Conservation (phyloP, 495 filamentous ascomycete genomes). For the Cairneyella variabilis region DNA sequence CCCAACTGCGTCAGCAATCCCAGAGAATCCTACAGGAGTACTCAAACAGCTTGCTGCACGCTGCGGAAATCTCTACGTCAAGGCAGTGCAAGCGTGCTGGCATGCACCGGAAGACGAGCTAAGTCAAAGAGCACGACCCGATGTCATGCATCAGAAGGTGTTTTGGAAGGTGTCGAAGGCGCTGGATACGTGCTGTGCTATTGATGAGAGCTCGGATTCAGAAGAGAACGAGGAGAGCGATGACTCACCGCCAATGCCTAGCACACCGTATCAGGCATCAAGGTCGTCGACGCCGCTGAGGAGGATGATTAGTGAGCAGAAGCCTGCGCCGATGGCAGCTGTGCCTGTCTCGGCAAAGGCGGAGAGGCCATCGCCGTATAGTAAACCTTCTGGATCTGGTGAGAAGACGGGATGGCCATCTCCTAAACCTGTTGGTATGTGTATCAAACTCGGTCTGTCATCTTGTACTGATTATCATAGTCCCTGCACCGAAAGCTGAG, state of each 20-base stretch:
- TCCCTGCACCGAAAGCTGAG: conserved; percentile 18
- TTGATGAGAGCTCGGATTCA: conserved; percentile 29
- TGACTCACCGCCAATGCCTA: conserved; percentile 16
- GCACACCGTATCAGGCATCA: conserved; percentile 8
- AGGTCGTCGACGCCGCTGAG: conserved; percentile 7
- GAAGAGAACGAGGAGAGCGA: conserved; percentile 20
- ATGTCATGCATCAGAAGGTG: conserved; percentile 36
- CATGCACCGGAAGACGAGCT: conserved; percentile 67
- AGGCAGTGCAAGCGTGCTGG: conserved; percentile 76
- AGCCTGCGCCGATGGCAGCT: conserved; percentile 3
- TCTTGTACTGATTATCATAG: conserved; percentile 16
- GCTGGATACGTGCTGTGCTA: conserved; percentile 35
- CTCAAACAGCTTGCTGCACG: conserved; percentile 63
- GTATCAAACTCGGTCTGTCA: background rate
- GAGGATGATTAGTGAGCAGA: conserved; percentile 17
- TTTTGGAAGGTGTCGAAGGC: conserved; percentile 39
- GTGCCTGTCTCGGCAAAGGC: background rate
- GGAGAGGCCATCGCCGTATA: too few relatives aligned
- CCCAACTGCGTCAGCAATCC: conserved; percentile 31
- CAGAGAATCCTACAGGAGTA: conserved; percentile 23
- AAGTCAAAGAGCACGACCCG: conserved; percentile 25
- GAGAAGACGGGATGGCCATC: conserved; percentile 18
- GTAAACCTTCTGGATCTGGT: too few relatives aligned
- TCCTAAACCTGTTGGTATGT: conserved; percentile 19
- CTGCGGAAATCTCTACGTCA: conserved; percentile 74